phyloP scores from a whole-genome alignment of 495 filamentous ascomycete species.

The Aspergillus ellipticus region DNA sequence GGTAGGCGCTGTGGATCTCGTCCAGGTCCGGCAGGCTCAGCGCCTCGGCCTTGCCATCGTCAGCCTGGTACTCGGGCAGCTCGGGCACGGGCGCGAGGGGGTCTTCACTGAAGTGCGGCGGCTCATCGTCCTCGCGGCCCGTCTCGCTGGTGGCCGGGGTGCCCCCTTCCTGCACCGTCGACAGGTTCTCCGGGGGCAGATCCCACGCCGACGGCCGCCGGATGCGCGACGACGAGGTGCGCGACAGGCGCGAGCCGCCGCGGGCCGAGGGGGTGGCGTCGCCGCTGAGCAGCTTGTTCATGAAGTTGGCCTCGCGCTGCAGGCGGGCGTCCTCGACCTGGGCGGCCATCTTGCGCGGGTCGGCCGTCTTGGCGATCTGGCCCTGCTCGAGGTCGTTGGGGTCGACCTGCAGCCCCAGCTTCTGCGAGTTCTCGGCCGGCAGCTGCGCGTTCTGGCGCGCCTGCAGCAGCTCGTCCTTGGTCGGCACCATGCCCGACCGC shows the following conservation, averaged over 20 bases:
- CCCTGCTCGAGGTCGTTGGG: conserved; percentile 39
- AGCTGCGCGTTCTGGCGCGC: conserved; percentile 25
- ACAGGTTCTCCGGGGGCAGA: conserved; percentile 17
- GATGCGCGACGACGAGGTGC: conserved; percentile 22
- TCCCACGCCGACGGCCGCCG: conserved; percentile 25
- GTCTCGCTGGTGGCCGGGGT: conserved; percentile 8
- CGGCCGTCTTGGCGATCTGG: conserved; percentile 25
- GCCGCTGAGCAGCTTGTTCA: conserved; percentile 35
- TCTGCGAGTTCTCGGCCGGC: conserved; percentile 35
- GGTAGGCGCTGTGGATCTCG: conserved; percentile 17
- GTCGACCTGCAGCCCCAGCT: conserved; percentile 33
- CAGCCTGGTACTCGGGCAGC: conserved; percentile 8
- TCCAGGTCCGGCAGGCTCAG: conserved; percentile 22
- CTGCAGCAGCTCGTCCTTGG: conserved; percentile 34
- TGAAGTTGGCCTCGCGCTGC: conserved; percentile 39
- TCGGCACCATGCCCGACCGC: conserved; percentile 43
- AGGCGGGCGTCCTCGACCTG: conserved; percentile 41
- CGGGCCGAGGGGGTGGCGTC: conserved; percentile 18
- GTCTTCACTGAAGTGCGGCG: conserved; percentile 16
- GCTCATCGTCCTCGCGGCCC: conserved; percentile 7
- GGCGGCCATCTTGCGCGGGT: conserved; percentile 40
- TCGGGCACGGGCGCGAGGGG: conserved; percentile 20
- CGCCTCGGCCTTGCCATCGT: conserved; percentile 2
- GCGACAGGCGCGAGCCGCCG: conserved; percentile 24
- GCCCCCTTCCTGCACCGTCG: conserved; percentile 25